Conservation (phyloP, 192 early-diverging fungal species). For the Chytriomyces sp. region DNA sequence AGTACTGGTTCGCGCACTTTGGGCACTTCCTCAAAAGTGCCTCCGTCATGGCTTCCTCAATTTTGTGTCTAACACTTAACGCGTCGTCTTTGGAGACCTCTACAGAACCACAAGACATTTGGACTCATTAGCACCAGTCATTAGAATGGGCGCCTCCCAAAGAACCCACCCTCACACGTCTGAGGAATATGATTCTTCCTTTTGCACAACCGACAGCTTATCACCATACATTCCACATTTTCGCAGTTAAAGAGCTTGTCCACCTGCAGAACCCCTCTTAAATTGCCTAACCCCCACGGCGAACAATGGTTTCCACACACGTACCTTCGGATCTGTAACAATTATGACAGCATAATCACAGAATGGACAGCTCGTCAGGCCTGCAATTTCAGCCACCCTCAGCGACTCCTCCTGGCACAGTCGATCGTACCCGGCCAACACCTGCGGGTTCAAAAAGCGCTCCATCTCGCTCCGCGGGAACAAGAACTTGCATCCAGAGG, state of each 20-base stretch:
- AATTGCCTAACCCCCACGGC: slow-evolving; percentile 49
- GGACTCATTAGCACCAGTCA: not conserved
- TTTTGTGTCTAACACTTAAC: slow-evolving; percentile 46
- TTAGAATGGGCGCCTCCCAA: not conserved
- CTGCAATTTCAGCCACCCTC: slow-evolving; percentile 16
- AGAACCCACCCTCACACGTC: slow-evolving; percentile 51
- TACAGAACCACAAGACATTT: not conserved
- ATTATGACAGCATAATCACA: slow-evolving; percentile 33
- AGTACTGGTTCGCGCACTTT: slow-evolving; percentile 49
- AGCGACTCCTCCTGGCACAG: slow-evolving; percentile 42
- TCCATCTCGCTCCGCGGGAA: slow-evolving; percentile 46
- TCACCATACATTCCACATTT: slow-evolving; percentile 42
- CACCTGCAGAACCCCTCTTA: too few relatives aligned
- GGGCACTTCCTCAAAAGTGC: slow-evolving; percentile 58
- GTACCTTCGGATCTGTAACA: not conserved
- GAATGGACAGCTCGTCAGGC: slow-evolving; percentile 42
- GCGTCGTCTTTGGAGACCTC: slow-evolving; percentile 46
- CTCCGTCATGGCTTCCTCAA: slow-evolving; percentile 61
- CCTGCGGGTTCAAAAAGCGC: slow-evolving; percentile 40
- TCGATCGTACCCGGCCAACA: slow-evolving; percentile 43
- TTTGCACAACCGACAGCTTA: slow-evolving; percentile 55
- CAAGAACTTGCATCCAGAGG: slow-evolving; percentile 41
- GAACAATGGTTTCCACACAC: slow-evolving; percentile 42
- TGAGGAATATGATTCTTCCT: slow-evolving; percentile 53
- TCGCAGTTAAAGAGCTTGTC: slow-evolving; percentile 59